These are phyloP conservation scores for Uronychia setigera DNA, from an alignment of 73 alveolate species.

Conservation along the genomic window DNA sequence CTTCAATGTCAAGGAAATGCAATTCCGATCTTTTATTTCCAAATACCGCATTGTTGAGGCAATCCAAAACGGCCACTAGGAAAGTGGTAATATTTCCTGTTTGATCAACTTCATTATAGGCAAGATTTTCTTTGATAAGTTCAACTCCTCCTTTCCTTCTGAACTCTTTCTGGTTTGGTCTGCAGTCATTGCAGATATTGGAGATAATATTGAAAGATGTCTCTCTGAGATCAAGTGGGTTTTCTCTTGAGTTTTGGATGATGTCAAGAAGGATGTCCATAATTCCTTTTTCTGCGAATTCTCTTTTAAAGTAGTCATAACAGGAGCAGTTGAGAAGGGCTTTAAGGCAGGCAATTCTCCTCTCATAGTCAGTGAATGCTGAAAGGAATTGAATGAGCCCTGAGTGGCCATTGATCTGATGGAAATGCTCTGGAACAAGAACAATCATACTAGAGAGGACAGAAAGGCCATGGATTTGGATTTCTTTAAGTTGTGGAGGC, in stretches of 20 bases:
- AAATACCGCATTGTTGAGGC: slow-evolving; percentile 92
- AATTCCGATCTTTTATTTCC: slow-evolving; percentile 92
- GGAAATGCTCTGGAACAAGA: slow-evolving; percentile 85
- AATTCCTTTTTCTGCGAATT: slow-evolving; percentile 92
- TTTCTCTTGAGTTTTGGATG: slow-evolving; percentile 86
- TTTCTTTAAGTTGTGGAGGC: slow-evolving; percentile 92
- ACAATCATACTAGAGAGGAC: slow-evolving; percentile 69
- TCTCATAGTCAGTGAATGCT: slow-evolving; percentile 81
- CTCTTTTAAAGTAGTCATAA: slow-evolving; percentile 79
- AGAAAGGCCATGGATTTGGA: slow-evolving; percentile 76
- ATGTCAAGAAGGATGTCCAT: slow-evolving; percentile 93
- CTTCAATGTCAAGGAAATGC: slow-evolving; percentile 95
- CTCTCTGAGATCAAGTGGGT: slow-evolving; percentile 92
- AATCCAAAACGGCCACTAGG: slow-evolving; percentile 88
- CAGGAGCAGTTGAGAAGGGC: slow-evolving; percentile 75
- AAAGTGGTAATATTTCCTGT: slow-evolving; percentile 79
- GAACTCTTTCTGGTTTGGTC: slow-evolving; percentile 92
- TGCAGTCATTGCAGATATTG: slow-evolving; percentile 91
- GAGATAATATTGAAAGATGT: slow-evolving; percentile 91
- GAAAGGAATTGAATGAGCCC: slow-evolving; percentile 78
- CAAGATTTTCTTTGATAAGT: slow-evolving; percentile 85
- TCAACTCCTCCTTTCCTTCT: slow-evolving; percentile 98
- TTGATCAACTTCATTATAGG: slow-evolving; percentile 79
- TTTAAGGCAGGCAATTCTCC: slow-evolving; percentile 79
- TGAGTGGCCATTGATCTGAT: slow-evolving; percentile 79